phyloP scores from a whole-genome alignment of 2,329 filamentous ascomycete species.

The Penicillium sp. region DNA sequence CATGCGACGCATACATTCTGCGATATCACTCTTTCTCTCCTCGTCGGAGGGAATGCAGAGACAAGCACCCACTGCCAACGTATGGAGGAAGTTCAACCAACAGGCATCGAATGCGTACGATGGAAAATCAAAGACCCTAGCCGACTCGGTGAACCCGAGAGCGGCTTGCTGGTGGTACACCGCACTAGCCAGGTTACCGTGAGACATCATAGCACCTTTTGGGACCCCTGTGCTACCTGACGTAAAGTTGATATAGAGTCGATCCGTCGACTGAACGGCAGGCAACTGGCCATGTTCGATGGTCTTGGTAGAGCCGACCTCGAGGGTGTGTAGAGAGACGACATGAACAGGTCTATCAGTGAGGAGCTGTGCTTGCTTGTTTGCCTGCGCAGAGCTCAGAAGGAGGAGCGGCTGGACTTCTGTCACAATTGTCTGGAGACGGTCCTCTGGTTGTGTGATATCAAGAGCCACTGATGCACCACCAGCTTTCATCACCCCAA shows the following conservation, averaged over 20 bases:
- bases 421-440: background rate
- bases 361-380: background rate
- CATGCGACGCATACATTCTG: background rate
- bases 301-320: background rate
- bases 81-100: background rate
- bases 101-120: background rate
- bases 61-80: background rate
- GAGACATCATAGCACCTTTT: background rate
- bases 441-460: background rate
- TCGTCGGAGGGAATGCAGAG: constrained; percentile 1
- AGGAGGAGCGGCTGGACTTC: background rate
- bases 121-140: background rate
- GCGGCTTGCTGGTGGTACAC: background rate
- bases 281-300: background rate
- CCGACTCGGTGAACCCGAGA: background rate
- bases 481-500: constrained; percentile 9
- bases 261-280: background rate
- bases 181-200: background rate
- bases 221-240: background rate
- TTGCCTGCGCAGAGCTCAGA: background rate
- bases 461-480: constrained; percentile 2
- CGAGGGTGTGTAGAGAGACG: background rate
- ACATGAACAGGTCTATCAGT: background rate
- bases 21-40: background rate
- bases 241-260: background rate